These are phyloP conservation scores for Hygrophila difformis DNA, from an alignment of 257 asterid species.

Conservation along the genomic window DNA sequence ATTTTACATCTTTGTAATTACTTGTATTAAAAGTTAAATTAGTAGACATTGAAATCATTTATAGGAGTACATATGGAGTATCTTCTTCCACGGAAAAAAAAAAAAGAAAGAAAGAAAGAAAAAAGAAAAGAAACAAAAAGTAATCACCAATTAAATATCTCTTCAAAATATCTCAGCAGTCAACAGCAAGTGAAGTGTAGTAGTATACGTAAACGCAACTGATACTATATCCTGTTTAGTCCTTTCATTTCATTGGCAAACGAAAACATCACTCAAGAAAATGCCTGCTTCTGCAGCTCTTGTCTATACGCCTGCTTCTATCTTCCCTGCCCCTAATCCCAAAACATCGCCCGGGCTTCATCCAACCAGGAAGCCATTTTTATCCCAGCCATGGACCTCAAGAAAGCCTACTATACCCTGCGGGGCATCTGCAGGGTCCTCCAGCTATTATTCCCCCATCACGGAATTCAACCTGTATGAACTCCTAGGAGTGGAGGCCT, in stretches of 20 bases:
- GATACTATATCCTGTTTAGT: too few species aligned
- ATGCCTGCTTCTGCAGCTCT: slow-evolving; percentile 42
- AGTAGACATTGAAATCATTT: too few species aligned
- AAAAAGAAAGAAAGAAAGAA: too few species aligned
- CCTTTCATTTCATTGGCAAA: background rate
- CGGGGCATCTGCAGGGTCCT: slow-evolving; percentile 22
- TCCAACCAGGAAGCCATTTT: slow-evolving; percentile 2
- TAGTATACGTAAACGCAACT: too few species aligned
- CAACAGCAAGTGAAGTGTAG: too few species aligned
- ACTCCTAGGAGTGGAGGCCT: slow-evolving; percentile 68
- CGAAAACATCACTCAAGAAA: slow-evolving; percentile 1
- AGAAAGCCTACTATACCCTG: slow-evolving; percentile 19
- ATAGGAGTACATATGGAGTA: too few species aligned
- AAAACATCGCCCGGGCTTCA: slow-evolving; percentile 17
- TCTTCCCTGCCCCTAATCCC: slow-evolving; percentile 14
- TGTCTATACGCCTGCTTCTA: slow-evolving; percentile 24
- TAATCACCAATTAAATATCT: too few species aligned
- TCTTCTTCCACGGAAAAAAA: too few species aligned
- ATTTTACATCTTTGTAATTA: too few species aligned
- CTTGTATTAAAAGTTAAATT: too few species aligned
- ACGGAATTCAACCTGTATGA: slow-evolving; percentile 79
- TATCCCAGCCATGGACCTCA: slow-evolving; percentile 1
- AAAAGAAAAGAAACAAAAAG: too few species aligned
- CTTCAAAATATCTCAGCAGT: too few species aligned
- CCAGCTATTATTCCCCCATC: slow-evolving; percentile 26